Conservation (phyloP, 2,329 filamentous ascomycete species). For the Penicillium sclerotiorum region DNA sequence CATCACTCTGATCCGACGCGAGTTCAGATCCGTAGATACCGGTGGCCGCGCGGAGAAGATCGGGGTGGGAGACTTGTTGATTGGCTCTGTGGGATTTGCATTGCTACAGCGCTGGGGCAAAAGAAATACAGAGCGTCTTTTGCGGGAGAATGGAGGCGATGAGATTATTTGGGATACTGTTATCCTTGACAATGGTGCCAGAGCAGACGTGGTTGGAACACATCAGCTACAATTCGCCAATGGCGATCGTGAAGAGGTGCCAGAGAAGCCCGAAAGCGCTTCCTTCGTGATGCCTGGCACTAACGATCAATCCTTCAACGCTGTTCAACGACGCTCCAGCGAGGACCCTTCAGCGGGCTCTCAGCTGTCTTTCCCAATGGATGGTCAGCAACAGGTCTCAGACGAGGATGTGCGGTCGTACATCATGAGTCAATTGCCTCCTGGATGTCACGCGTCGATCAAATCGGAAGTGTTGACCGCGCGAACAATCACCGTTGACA, state of each 20-base stretch:
- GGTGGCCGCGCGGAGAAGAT: slow-evolving; percentile 39
- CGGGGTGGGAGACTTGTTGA: slow-evolving; percentile 47
- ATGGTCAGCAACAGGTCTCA: slow-evolving; percentile 41
- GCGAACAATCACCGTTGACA: slow-evolving; percentile 51
- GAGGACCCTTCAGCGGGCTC: slow-evolving; percentile 27
- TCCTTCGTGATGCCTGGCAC: slow-evolving; percentile 46
- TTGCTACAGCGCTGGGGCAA: slow-evolving; percentile 51
- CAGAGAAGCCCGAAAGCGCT: slow-evolving; percentile 55
- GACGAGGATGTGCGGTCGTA: slow-evolving; percentile 52
- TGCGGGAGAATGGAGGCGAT: slow-evolving; percentile 45
- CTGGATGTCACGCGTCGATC: slow-evolving; percentile 47
- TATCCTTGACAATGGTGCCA: slow-evolving; percentile 49
- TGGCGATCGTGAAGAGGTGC: slow-evolving; percentile 47
- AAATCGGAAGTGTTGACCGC: slow-evolving; percentile 47
- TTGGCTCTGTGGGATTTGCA: slow-evolving; percentile 49
- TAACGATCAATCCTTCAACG: slow-evolving; percentile 42
- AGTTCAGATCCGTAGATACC: slow-evolving; percentile 43
- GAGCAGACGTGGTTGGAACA: slow-evolving; percentile 51
- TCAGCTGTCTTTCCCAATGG: slow-evolving; percentile 36
- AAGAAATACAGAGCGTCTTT: slow-evolving; percentile 45
- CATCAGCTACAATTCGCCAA: slow-evolving; percentile 36
- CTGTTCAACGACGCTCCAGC: slow-evolving; percentile 38
- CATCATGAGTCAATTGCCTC: slow-evolving; percentile 49
- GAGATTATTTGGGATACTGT: slow-evolving; percentile 53
- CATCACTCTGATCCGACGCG: slow-evolving; percentile 49